Evolutionary conservation across 106 monocot genomes (phyloP), one percentile per base, ranked within the genome.

Genomic region (Phalaenopsis equestris): DNA sequence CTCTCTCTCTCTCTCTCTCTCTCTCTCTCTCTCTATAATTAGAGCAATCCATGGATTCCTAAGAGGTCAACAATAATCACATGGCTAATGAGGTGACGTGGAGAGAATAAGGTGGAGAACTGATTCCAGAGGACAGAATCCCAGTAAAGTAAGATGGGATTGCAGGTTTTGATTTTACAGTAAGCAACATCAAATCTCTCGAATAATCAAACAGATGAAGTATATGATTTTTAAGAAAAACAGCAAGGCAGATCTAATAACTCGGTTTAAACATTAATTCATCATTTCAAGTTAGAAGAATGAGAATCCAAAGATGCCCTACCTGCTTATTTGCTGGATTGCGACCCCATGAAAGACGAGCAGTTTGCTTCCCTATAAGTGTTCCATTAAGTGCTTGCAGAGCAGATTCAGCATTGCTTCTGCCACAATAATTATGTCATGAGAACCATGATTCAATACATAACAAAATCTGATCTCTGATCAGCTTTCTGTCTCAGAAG

Each of bases 301-400:
- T 8, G 24, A 30, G 24, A 76, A 76, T 49, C 21, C 1, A 42
- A 48, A 30, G 48, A 52, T 30, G 4, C 42, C 39, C 67, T 78
- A 89, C 91, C 91, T 91, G 93, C 68, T 89, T 94, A 77, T 91
- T 94, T 77, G 86, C 89, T 19, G 93, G 90, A 67, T 87, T 90
- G 68, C 93, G 90, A 30, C 93, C 93, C 90, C 93, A 93, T 24
- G 93, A 93, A 73, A 93, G 88, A 48, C 93, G 88, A 55, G 90
- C 87, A 5, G 84, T 93, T 76, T 93, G 93, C 72, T 89, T 93
- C 19, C 93, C 93, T 75, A 93, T 83, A 1, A 81, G 77, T 8
- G 79, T 86, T 75, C 93, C 93, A 75, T 93, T 90, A 75, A 93
- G 75, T 67, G 77, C 82, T 64, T 93, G 90, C 77, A 93, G 84